Percentiles rank a stretch among this genome's conserved stretches.
Conservation (phyloP, 495 filamentous ascomycete genomes). For the Bryoglossum gracile region DNA sequence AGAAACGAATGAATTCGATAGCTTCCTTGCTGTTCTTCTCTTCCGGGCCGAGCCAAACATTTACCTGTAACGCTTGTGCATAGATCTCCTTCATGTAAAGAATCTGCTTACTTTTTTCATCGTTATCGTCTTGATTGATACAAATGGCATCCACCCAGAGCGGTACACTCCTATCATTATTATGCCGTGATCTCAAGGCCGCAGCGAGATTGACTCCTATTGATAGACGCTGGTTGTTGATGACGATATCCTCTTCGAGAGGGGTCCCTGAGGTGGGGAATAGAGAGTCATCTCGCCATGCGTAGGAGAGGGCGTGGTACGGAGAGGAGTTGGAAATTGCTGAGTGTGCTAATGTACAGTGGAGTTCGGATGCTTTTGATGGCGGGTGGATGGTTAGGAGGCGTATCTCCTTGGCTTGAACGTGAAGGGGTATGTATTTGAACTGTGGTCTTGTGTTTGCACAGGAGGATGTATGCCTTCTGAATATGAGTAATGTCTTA, state of each 20-base stretch:
- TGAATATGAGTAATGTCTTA: too few relatives aligned
- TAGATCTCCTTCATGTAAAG: conserved; percentile 1
- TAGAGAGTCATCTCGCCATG: background rate
- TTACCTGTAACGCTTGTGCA: background rate
- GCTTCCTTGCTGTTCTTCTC: background rate
- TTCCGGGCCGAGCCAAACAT: conserved; percentile 8
- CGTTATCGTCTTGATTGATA: conserved; percentile 3
- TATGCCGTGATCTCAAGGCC: too few relatives aligned
- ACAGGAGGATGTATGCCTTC: background rate
- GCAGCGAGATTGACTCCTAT: too few relatives aligned
- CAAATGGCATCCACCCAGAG: background rate
- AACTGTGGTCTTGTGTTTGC: background rate
- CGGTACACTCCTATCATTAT: background rate
- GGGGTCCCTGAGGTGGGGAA: background rate
- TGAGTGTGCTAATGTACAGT: background rate
- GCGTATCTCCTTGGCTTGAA: background rate
- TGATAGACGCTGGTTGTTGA: background rate
- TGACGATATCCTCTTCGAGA: background rate
- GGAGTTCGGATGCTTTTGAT: background rate
- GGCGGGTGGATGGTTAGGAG: background rate
- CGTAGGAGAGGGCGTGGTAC: background rate
- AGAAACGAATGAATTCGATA: background rate
- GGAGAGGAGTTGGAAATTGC: background rate
- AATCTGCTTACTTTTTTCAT: background rate
- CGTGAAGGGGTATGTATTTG: background rate